phyloP scores from a whole-genome alignment of 257 asterid genomes.

The Forsythia suspensa region DNA sequence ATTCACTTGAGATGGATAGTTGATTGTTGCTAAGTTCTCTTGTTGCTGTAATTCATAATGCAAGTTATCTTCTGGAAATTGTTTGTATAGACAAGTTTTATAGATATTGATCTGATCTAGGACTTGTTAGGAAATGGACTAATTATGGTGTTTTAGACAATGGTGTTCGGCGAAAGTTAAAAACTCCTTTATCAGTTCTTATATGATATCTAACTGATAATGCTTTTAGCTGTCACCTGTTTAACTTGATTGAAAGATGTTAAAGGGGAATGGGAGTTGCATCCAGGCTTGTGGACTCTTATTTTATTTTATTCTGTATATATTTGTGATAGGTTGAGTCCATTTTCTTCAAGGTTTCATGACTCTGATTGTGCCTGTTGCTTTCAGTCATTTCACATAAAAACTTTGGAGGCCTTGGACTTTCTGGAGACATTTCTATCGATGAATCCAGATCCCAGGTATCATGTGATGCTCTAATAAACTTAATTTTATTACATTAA shows the following conservation, averaged over 20 bases:
- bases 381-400: slow-evolving; percentile 69
- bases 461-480: slow-evolving; percentile 3
- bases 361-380: slow-evolving; percentile 17
- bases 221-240: background rate
- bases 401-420: slow-evolving; percentile 75
- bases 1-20: background rate
- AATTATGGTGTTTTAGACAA: background rate
- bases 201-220: background rate
- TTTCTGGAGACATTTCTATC: slow-evolving; percentile 74
- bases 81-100: background rate
- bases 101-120: background rate
- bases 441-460: slow-evolving; percentile 93
- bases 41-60: background rate
- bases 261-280: background rate
- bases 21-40: background rate
- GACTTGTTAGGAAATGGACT: background rate
- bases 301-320: background rate
- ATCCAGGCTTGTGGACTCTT: background rate
- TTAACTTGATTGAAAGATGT: background rate
- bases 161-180: background rate
- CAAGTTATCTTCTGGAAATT: background rate
- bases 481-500: background rate
- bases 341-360: slow-evolving; percentile 9
- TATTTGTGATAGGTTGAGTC: background rate
- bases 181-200: background rate